Conservation (phyloP, 495 filamentous ascomycete species). For the Penicillium tannophilum region DNA sequence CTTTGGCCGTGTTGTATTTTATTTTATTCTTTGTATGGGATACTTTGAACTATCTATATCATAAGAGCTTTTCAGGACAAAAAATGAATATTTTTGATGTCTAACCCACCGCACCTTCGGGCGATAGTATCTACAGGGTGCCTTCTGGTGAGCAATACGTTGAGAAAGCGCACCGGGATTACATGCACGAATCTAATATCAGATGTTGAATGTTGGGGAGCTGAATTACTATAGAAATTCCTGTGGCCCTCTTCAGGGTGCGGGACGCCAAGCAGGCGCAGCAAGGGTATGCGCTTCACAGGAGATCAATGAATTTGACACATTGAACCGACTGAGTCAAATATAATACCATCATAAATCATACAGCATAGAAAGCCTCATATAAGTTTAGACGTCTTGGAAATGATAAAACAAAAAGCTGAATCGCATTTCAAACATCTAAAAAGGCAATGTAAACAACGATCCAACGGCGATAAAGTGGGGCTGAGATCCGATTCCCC, state of each 20-base stretch:
- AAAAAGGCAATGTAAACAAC: background rate
- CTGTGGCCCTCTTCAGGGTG: background rate
- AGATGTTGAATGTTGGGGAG: too few relatives aligned
- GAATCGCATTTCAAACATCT: background rate
- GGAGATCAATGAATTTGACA: slow-evolving; percentile 28
- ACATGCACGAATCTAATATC: too few relatives aligned
- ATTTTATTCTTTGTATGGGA: background rate
- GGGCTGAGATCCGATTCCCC: slow-evolving; percentile 27
- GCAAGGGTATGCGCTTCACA: slow-evolving; percentile 27
- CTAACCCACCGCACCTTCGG: background rate
- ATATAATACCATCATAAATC: background rate
- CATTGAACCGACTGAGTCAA: slow-evolving; percentile 16
- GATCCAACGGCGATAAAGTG: slow-evolving; percentile 16
- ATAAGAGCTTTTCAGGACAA: background rate
- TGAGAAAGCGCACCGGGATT: too few relatives aligned
- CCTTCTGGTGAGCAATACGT: too few relatives aligned
- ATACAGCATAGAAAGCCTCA: background rate
- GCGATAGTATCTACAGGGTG: too few relatives aligned
- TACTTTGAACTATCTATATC: background rate
- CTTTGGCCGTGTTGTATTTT: slow-evolving; percentile 1
- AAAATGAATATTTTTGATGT: background rate
- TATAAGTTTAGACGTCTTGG: background rate
- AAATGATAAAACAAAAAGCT: too few relatives aligned
- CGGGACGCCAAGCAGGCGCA: slow-evolving; percentile 23
- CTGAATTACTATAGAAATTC: background rate